Evolutionary conservation across 768 basidiomycete genomes (phyloP), one percentile per base, ranked within the genome.

Genomic region (Lactarius deliciosus): DNA sequence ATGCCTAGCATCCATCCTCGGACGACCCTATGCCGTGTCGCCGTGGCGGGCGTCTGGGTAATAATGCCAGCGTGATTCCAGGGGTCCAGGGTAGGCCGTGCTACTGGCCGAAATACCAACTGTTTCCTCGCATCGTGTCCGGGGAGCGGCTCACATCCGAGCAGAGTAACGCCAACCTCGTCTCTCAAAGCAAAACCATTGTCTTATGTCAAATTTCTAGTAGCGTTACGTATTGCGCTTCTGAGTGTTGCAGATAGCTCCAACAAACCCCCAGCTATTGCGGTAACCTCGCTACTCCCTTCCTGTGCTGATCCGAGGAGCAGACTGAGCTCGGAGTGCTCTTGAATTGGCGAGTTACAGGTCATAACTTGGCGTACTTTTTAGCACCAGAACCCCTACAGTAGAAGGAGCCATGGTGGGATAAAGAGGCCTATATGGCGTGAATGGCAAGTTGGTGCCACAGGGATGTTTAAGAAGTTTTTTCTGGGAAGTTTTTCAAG

Each of bases 181-280:
- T 57, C 40, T 63, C 61, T 56, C 61, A 13, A 55, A 54, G 18
- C 30, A 28, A 38, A 53, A 28, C 34, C 15, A 41, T 55, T 59
- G 53, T 67, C 57, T 66, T 57, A 63, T 58, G 66, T 68, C 66
- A 66, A 66, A 66, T 64, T 43, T 64, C 58, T 45, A 34, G 50
- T 10, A 30, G 40, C 41, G 58, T 68, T 68, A 68, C 66, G 66
- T 68, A 64, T 64, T 60, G 58, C 32, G 56, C 50, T 41, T 66
- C 65, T 63, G 61, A n/a, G 43, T 54, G 47, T 34, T 43, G 61
- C 47, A 63, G 20, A 62, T 34, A 62, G 65, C 47, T 58, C 57
- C 58, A 59, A 63, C 63, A 47, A 45, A n/a, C 50, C 50, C 28
- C 16, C 28, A 57, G 53, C 34, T 38, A 40, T 60, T 47, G 66